These are phyloP conservation scores for Phylloporus rhodoxanthus DNA, from an alignment of 768 basidiomycete genomes.

Conservation along the genomic window DNA sequence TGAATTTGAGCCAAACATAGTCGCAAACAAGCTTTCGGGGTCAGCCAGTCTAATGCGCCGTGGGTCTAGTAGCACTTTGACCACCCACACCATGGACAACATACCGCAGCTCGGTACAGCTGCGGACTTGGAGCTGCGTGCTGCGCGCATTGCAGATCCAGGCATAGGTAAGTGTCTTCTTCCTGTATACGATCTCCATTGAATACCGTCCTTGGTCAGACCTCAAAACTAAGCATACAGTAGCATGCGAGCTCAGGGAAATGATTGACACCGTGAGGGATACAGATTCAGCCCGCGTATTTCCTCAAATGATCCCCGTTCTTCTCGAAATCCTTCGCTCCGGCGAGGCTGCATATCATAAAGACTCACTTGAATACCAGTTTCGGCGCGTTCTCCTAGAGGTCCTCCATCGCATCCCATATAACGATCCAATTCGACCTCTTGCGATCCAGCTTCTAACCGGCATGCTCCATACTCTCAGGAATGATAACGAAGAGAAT, in stretches of 20 bases:
- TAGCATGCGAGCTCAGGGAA: conserved; percentile 76
- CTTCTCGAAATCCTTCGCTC: conserved; percentile 67
- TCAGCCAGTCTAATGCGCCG: conserved; percentile 4
- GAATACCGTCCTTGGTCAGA: conserved; percentile 37
- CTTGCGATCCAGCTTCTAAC: conserved; percentile 63
- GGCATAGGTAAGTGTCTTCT: conserved; percentile 48
- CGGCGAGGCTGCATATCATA: conserved; percentile 60
- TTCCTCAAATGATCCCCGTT: conserved; percentile 68
- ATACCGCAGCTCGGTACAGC: conserved; percentile 40
- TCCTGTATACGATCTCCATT: not conserved
- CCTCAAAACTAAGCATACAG: conserved; percentile 60
- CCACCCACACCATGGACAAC: conserved; percentile 36
- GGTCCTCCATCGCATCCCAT: conserved; percentile 82
- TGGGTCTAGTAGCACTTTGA: not conserved
- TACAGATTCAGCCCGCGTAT: conserved; percentile 60
- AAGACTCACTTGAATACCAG: conserved; percentile 65
- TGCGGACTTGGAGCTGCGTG: conserved; percentile 64
- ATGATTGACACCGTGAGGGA: conserved; percentile 77
- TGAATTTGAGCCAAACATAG: conserved; percentile 27
- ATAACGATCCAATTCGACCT: conserved; percentile 69
- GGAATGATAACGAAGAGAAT: conserved; percentile 94
- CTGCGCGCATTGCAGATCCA: conserved; percentile 70
- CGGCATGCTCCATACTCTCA: conserved; percentile 78
- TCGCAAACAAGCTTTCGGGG: conserved; percentile 31
- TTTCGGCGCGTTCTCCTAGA: conserved; percentile 86